These are phyloP conservation scores for Erythrophleum fordii DNA, from an alignment of 306 rosid genomes.

Conservation along the genomic window DNA sequence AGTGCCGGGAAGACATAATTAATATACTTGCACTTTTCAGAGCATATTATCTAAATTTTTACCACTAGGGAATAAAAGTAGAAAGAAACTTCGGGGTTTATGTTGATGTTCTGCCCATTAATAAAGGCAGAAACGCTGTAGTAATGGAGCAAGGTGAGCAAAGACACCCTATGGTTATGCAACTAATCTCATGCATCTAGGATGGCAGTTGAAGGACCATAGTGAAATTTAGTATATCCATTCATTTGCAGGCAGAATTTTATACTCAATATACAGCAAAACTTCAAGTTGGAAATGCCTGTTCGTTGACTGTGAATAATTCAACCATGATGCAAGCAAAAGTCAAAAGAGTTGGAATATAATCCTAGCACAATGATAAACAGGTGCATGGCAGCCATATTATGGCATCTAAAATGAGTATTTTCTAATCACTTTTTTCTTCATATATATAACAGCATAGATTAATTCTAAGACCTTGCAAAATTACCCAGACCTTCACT, in stretches of 20 bases:
- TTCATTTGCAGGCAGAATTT: constrained; percentile 17
- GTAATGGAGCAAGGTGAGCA: constrained; percentile 14
- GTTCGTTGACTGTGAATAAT: constrained; percentile 8
- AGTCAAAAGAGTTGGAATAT: constrained; percentile 12
- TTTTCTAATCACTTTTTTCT: not conserved
- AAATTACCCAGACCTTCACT: not conserved
- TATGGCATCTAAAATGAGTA: not conserved
- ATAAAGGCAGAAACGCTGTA: not conserved
- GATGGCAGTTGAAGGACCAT: constrained; percentile 17
- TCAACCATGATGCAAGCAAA: constrained; percentile 1
- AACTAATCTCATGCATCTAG: constrained; percentile 28
- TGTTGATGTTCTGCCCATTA: constrained; percentile 13
- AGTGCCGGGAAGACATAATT: constrained; percentile 31
- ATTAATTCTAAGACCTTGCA: not conserved
- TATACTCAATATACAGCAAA: not conserved
- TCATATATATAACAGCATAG: not conserved
- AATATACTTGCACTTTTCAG: constrained; percentile 2
- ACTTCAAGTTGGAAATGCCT: not conserved
- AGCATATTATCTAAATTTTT: not conserved
- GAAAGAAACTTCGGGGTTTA: constrained; percentile 13
- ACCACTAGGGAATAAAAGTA: not conserved
- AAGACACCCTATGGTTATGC: constrained; percentile 30
- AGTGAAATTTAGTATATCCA: constrained; percentile 20
- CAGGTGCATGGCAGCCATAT: constrained; percentile 11
- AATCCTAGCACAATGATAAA: not conserved